Conservation (phyloP, 129 eudicot species). For the Logfia minima region DNA sequence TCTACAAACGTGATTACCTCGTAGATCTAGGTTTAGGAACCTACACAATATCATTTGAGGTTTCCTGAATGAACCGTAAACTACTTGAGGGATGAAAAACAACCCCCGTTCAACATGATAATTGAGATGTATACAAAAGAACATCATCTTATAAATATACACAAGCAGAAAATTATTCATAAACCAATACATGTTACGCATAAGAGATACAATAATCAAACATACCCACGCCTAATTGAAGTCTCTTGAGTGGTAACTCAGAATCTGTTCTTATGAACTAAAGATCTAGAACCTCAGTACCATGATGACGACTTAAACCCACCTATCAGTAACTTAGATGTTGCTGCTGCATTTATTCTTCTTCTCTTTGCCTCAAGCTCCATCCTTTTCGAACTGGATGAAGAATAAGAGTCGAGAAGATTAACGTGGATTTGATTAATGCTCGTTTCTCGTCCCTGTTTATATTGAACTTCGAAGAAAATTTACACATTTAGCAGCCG, state of each 20-base stretch:
- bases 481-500: slow-evolving; percentile 62
- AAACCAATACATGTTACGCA: slow-evolving; percentile 9
- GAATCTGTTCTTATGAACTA: slow-evolving; percentile 35
- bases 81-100: too few relatives aligned
- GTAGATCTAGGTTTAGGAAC: too few relatives aligned
- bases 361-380: slow-evolving; percentile 75
- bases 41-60: too few relatives aligned
- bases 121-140: background rate
- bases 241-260: slow-evolving; percentile 17
- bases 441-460: slow-evolving; percentile 74
- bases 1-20: too few relatives aligned
- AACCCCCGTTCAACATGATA: background rate
- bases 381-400: slow-evolving; percentile 46
- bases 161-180: slow-evolving; percentile 24
- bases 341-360: slow-evolving; percentile 72
- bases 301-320: slow-evolving; percentile 82
- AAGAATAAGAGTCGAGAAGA: slow-evolving; percentile 42
- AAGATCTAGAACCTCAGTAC: slow-evolving; percentile 42
- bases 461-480: slow-evolving; percentile 58
- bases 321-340: slow-evolving; percentile 60
- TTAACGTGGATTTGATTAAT: slow-evolving; percentile 58
- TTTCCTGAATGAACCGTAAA: too few relatives aligned
- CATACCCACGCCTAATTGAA: background rate
- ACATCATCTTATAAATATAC: slow-evolving; percentile 18
- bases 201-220: slow-evolving; percentile 10